Base-by-base conservation (phyloP, 345 rosid genomes). In the Syzygium oleosum region DNA sequence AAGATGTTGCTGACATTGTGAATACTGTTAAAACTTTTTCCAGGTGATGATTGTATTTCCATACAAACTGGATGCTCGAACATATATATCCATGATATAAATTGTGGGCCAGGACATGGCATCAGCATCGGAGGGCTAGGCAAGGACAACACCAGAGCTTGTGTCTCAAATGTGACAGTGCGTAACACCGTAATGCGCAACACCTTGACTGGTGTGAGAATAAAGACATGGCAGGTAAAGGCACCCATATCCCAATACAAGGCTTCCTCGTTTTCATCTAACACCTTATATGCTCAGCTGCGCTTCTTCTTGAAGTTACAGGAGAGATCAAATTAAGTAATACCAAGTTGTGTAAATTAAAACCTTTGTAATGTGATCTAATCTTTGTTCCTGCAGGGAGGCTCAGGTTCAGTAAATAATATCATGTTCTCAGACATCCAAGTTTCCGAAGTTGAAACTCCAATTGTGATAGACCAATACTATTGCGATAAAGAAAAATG, bases 41-140 rank as follows among this genome's bases (percentile, higher is more conserved):
- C 94, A 97, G 99, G 99, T 41, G 98, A 96, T 92, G 99, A 96
- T 83, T 95, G 99, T 87, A 89, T 96, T 58, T 96, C 98, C 21
- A 93, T 96, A 88, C 98, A 95, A 90, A 92, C 97, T 31, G 99
- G 98, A 89, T 93, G 96, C 93, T 95, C 98, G 22, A 92, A 96
- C 85, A 90, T 97, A 78, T 83, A 92, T 88, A 90, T 96, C 84
- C 96, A 94, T 61, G 87, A 94, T 84, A 91, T 96, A 78, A 95
- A 92, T 86, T 96, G 98, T 84, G 99, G 98, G 68, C 97, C 97
- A 86, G 99, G 98, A 84, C 99, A 97, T 86, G 98, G 98, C 53
- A 94, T 97, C 84, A 96, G 98, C 93, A 96, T 97, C 25, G 99
- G 98, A 88, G 89, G 97, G 53, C 93, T 97, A 22, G 98, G 99